Evolutionary conservation across 495 filamentous ascomycete species (phyloP).

Genomic region (Tetracladium marchalianum): DNA sequence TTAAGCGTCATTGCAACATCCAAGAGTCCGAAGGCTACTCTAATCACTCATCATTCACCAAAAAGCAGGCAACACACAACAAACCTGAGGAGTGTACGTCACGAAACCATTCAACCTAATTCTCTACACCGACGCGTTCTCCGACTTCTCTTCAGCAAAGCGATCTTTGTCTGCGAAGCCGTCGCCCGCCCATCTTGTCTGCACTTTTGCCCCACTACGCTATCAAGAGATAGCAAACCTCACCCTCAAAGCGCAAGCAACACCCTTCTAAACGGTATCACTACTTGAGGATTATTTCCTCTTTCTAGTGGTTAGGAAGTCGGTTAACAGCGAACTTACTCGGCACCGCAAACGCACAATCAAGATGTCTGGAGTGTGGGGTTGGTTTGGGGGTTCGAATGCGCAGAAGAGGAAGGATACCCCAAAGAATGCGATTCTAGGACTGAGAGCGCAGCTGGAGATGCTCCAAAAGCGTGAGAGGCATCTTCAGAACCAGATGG

Average conservation of each 20-base stretch:
- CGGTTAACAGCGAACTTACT: slow-evolving; percentile 1
- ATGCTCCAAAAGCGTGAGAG: slow-evolving; percentile 97
- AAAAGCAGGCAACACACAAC: too few relatives aligned
- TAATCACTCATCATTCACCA: too few relatives aligned
- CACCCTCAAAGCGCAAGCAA: neutral
- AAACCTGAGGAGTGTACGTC: too few relatives aligned
- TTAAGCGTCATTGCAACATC: slow-evolving; percentile 11
- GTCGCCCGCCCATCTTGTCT: too few relatives aligned
- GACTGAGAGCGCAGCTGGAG: slow-evolving; percentile 78
- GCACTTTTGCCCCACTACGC: neutral
- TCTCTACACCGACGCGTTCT: too few relatives aligned
- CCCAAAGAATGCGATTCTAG: slow-evolving; percentile 93
- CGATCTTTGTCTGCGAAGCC: too few relatives aligned
- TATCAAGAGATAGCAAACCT: slow-evolving; percentile 12
- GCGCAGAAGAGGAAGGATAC: slow-evolving; percentile 81
- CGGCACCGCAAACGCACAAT: slow-evolving; percentile 1
- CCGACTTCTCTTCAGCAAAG: too few relatives aligned
- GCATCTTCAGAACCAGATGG: slow-evolving; percentile 83
- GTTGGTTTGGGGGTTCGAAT: slow-evolving; percentile 75
- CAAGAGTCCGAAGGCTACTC: too few relatives aligned
- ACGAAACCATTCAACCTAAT: too few relatives aligned
- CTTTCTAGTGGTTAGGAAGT: slow-evolving; percentile 6
- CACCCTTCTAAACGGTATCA: neutral
- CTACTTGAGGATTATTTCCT: neutral
- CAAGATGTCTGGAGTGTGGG: slow-evolving; percentile 59